These are phyloP conservation scores for Linderniella brevidens DNA, from an alignment of 257 asterid genomes.

Conservation along the genomic window DNA sequence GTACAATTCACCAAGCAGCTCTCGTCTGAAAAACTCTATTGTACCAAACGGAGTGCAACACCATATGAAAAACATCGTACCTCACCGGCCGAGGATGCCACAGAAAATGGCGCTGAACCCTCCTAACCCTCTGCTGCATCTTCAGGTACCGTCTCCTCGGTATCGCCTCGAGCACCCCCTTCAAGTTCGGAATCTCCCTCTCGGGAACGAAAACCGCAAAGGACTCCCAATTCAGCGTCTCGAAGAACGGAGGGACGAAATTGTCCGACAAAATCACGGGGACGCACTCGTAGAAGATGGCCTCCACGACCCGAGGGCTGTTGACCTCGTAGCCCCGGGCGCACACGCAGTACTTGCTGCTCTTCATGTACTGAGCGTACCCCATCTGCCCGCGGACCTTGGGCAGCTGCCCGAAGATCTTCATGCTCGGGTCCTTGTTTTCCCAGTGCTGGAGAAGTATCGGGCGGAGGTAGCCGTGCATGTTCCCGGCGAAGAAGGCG, in stretches of 20 bases:
- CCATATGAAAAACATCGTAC: slow-evolving; percentile 70
- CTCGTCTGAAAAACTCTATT: slow-evolving; percentile 44
- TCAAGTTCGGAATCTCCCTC: slow-evolving; percentile 64
- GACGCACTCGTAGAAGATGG: slow-evolving; percentile 78
- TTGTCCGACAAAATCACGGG: slow-evolving; percentile 94
- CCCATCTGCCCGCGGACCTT: slow-evolving; percentile 28
- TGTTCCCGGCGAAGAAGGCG: slow-evolving; percentile 86
- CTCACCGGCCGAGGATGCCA: slow-evolving; percentile 72
- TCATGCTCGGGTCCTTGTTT: slow-evolving; percentile 74
- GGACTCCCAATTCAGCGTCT: slow-evolving; percentile 73
- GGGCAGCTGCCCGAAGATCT: slow-evolving; percentile 37
- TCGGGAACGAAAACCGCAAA: slow-evolving; percentile 69
- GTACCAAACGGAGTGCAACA: slow-evolving; percentile 75
- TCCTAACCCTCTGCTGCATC: slow-evolving; percentile 66
- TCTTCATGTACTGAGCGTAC: slow-evolving; percentile 74
- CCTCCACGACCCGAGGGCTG: slow-evolving; percentile 96
- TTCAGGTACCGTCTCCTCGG: slow-evolving; percentile 32
- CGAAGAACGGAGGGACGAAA: slow-evolving; percentile 72
- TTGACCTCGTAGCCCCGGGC: slow-evolving; percentile 78
- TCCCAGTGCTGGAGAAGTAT: slow-evolving; percentile 51
- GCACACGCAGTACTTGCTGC: slow-evolving; percentile 86
- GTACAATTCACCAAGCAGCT: slow-evolving; percentile 9
- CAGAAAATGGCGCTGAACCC: slow-evolving; percentile 77
- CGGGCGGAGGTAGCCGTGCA: slow-evolving; percentile 94
- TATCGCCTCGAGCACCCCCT: slow-evolving; percentile 46